Percentiles rank a stretch among this genome's conserved stretches.
Evolutionary conservation across 495 filamentous ascomycete genomes (phyloP).

Genomic region (Lophiotrema nucula): DNA sequence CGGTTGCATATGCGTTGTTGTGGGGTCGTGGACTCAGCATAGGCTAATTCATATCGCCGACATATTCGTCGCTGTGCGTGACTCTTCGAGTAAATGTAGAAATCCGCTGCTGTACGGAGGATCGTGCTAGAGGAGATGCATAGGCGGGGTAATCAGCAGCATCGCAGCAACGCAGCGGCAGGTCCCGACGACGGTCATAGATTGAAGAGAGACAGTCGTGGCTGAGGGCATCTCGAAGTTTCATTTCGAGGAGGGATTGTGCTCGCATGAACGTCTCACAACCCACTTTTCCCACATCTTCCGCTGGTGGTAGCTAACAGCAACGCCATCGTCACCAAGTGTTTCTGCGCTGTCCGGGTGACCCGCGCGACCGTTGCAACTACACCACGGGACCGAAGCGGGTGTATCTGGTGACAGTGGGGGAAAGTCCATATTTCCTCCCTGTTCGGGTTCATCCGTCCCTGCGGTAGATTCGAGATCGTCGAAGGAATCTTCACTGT

Average conservation of each 20-base stretch:
- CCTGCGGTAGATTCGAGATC: conserved; percentile 29
- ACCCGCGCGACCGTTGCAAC: conserved; percentile 41
- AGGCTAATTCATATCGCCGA: conserved; percentile 24
- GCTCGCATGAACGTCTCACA: conserved; percentile 33
- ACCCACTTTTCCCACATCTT: conserved; percentile 68
- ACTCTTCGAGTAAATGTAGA: conserved; percentile 3
- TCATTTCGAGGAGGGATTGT: not conserved
- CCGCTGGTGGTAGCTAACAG: conserved; percentile 53
- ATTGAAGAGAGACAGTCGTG: not conserved
- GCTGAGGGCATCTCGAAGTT: not conserved
- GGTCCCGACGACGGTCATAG: not conserved
- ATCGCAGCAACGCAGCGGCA: not conserved
- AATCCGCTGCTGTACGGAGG: not conserved
- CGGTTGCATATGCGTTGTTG: conserved; percentile 1
- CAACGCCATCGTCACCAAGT: conserved; percentile 57
- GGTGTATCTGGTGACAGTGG: conserved; percentile 46
- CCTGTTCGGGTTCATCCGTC: conserved; percentile 36
- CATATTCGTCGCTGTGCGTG: conserved; percentile 3
- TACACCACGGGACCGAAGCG: conserved; percentile 49
- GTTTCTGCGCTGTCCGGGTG: conserved; percentile 46
- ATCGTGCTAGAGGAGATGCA: conserved; percentile 7
- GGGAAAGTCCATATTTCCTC: conserved; percentile 44
- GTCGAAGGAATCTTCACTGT: conserved; percentile 25
- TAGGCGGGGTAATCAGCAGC: not conserved
- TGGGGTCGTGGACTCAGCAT: conserved; percentile 1